phyloP scores from a whole-genome alignment of 768 basidiomycete genomes.

The Arthromyces matolae region DNA sequence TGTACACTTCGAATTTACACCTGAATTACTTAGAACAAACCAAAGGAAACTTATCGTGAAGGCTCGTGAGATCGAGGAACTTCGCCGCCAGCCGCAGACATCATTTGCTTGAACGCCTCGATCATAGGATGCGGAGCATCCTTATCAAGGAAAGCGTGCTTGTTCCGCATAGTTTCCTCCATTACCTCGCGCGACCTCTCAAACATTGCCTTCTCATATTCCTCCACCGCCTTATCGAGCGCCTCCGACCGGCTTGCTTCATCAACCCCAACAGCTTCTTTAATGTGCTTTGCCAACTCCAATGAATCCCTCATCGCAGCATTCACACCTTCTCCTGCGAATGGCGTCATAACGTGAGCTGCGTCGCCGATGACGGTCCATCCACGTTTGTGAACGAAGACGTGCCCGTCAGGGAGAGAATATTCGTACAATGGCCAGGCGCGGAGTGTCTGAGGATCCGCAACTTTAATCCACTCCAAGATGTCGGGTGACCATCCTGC shows the following conservation, averaged over 20 bases:
- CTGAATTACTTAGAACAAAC: no score
- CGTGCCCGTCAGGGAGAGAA: conserved; percentile 11
- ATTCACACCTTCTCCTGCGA: conserved; percentile 23
- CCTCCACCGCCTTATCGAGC: conserved; percentile 7
- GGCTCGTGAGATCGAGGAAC: no score
- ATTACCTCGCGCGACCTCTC: conserved; percentile 4
- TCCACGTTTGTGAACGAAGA: conserved; percentile 9
- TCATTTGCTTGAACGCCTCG: not conserved
- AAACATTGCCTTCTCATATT: conserved; percentile 15
- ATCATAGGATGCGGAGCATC: no score
- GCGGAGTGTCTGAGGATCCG: conserved; percentile 7
- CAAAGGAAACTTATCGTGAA: no score
- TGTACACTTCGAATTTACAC: no score
- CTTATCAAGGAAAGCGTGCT: conserved; percentile 2
- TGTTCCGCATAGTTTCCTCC: conserved; percentile 8
- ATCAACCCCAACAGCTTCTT: not conserved
- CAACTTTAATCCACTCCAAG: conserved; percentile 6
- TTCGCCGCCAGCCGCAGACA: no score
- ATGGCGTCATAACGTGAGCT: conserved; percentile 26
- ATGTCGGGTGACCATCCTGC: conserved; percentile 10
- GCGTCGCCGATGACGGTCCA: conserved; percentile 23
- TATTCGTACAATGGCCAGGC: conserved; percentile 16
- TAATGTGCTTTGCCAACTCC: conserved; percentile 14
- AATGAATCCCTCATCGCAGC: conserved; percentile 20
- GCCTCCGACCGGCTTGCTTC: not conserved